A percentile compares a stretch with the other conserved stretches of the same genome.
phyloP scores from a whole-genome alignment of 129 eudicot species.

The Saussurea involucrata region DNA sequence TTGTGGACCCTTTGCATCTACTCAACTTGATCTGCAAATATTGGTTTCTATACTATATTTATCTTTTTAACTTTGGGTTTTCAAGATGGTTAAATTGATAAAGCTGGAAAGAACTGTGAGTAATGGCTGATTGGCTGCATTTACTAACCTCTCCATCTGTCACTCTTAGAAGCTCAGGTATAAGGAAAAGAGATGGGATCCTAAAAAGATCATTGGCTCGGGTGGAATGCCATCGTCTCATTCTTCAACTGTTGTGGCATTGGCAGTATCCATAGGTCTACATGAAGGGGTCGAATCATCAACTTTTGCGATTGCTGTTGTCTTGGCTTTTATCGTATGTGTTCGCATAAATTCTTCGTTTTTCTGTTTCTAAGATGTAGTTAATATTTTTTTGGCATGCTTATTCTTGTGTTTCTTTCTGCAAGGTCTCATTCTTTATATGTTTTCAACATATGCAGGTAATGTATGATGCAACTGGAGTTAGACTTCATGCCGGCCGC shows the following conservation, averaged over 20 bases:
- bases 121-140: background rate
- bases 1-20: background rate
- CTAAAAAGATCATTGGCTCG: conserved; percentile 55
- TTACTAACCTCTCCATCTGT: conserved; percentile 13
- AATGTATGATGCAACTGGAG: conserved; percentile 67
- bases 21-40: background rate
- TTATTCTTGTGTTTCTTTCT: background rate
- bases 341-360: background rate
- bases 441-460: conserved; percentile 35
- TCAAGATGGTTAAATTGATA: background rate
- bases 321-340: conserved; percentile 57
- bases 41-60: background rate
- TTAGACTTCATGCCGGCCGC: conserved; percentile 68
- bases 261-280: conserved; percentile 53
- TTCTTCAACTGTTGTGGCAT: conserved; percentile 59
- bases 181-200: conserved; percentile 62
- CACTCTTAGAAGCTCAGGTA: conserved; percentile 54
- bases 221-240: conserved; percentile 79
- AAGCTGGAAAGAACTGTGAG: background rate
- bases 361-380: background rate
- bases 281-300: conserved; percentile 57
- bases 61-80: background rate
- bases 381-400: background rate
- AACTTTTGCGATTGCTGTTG: conserved; percentile 49
- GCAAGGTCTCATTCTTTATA: background rate